Evolutionary conservation across 148 eudicot species (phyloP).

Genomic region (Spergularia bocconei): DNA sequence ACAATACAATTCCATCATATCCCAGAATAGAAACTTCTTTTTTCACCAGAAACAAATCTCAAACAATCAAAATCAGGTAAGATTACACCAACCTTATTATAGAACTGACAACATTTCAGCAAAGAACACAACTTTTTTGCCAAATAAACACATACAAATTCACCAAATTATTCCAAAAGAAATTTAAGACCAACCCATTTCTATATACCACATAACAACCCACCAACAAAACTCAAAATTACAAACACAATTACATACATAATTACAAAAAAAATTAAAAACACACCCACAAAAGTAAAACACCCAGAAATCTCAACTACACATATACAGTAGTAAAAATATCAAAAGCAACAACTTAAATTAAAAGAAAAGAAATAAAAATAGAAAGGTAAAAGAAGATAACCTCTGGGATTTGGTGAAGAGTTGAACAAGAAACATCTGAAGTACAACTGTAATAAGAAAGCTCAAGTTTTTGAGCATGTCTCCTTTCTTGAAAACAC

Average conservation of each 20-base stretch:
- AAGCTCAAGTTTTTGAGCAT: slow-evolving; percentile 26
- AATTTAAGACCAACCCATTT: slow-evolving; percentile 16
- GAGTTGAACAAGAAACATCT: slow-evolving; percentile 28
- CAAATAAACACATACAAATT: slow-evolving; percentile 15
- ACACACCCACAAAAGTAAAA: slow-evolving; percentile 20
- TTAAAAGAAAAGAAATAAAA: not conserved
- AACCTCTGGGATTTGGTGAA: slow-evolving; percentile 33
- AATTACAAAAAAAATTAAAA: not conserved
- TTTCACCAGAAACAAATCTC: slow-evolving; percentile 16
- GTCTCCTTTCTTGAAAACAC: slow-evolving; percentile 31
- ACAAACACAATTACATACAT: not conserved
- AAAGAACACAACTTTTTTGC: not conserved
- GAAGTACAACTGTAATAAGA: slow-evolving; percentile 20
- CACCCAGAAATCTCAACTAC: not conserved
- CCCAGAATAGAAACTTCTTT: not conserved
- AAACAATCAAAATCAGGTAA: slow-evolving; percentile 6
- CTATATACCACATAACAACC: not conserved
- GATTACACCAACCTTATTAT: not conserved
- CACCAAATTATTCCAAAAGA: slow-evolving; percentile 10
- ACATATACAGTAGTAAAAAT: not conserved
- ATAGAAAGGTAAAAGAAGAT: slow-evolving; percentile 1
- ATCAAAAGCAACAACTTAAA: not conserved
- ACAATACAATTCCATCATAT: not conserved
- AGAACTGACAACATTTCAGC: not conserved
- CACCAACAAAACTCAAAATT: slow-evolving; percentile 18